A percentile compares a stretch with the other conserved stretches of the same genome.
These are phyloP conservation scores for Eucalyptus shirleyi DNA, from an alignment of 345 rosid genomes.

Conservation along the genomic window DNA sequence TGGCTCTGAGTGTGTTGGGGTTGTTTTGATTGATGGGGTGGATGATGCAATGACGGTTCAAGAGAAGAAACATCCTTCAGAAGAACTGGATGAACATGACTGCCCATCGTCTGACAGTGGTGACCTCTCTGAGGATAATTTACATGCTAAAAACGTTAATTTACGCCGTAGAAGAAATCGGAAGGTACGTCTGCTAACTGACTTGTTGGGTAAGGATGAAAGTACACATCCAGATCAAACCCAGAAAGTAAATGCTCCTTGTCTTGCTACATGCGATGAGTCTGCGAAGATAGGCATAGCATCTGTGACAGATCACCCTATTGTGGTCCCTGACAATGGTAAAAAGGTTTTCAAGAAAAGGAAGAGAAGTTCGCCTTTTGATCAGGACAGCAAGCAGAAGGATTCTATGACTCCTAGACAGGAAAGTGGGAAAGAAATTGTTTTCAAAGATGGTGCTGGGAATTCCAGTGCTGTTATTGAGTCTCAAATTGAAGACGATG, in stretches of 20 bases:
- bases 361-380: slow-evolving; percentile 43
- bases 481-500: slow-evolving; percentile 24
- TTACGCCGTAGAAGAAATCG: slow-evolving; percentile 46
- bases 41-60: slow-evolving; percentile 9
- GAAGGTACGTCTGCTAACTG: slow-evolving; percentile 68
- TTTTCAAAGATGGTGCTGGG: slow-evolving; percentile 7
- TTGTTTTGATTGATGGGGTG: slow-evolving; percentile 13
- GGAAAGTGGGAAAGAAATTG: slow-evolving; percentile 6
- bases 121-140: slow-evolving; percentile 13
- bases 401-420: slow-evolving; percentile 25
- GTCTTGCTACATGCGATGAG: slow-evolving; percentile 9
- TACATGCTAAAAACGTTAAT: slow-evolving; percentile 17
- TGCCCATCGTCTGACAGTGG: slow-evolving; percentile 46
- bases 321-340: background rate
- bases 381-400: slow-evolving; percentile 21
- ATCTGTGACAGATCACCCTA: slow-evolving; percentile 1
- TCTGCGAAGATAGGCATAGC: slow-evolving; percentile 3
- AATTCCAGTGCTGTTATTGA: slow-evolving; percentile 5
- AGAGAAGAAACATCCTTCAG: slow-evolving; percentile 12
- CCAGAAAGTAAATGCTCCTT: slow-evolving; percentile 17
- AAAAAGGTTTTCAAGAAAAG: slow-evolving; percentile 10
- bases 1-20: slow-evolving; percentile 1
- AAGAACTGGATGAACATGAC: slow-evolving; percentile 20
- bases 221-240: slow-evolving; percentile 3
- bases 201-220: slow-evolving; percentile 38